Base-by-base conservation (phyloP, 2,329 filamentous ascomycete genomes). In the Penicillium crustosum region DNA sequence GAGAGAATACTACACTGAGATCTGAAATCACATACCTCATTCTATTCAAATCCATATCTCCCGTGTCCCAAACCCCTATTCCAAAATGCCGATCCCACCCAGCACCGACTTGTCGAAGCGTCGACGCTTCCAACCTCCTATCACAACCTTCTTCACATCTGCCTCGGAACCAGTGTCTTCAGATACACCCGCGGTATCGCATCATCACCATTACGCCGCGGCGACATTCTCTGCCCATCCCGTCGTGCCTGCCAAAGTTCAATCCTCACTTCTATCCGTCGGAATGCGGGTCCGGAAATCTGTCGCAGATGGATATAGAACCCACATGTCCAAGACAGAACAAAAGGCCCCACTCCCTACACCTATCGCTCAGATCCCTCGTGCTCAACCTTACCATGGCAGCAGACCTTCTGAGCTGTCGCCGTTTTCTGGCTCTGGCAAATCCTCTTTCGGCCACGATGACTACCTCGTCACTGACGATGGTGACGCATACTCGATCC, bases 231-330 rank as follows among this genome's bases (percentile, higher is more conserved):
- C 71, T 55, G 73, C 65, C 10, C 75, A 79, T 17, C 84, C 86
- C 4, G 67, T 73, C 4, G 79, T 93, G 15, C 86, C 90, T 1
- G 75, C 82, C 25, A 81, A 81, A 8, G 82, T 95, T 33, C 91
- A 96, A 75, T 83, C 92, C 36, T 89, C 89, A 61, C 86, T 97
- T n/a, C 81, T 97, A 42, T 90, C 84, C 68, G 93, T 97, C 63
- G 93, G 93, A 68, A 97, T 97, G 92, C 88, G 93, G 25, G 84
- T 97, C 50, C 89, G 93, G 71, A 97, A 97, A 78, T 90, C 90
- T 12, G 89, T 97, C 8, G 89, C 91, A 0, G 93, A 97, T 73
- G 93, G 93, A 59, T 97, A 97, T 82, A 95, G 96, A 79, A 96
- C 90, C 31, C 68, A 67, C 52, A 64, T 60, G 43, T 67, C 68